Evolutionary conservation across 257 asterid species (phyloP), one percentile per base, ranked within the genome.

Genomic region (Jasminum sambac): DNA sequence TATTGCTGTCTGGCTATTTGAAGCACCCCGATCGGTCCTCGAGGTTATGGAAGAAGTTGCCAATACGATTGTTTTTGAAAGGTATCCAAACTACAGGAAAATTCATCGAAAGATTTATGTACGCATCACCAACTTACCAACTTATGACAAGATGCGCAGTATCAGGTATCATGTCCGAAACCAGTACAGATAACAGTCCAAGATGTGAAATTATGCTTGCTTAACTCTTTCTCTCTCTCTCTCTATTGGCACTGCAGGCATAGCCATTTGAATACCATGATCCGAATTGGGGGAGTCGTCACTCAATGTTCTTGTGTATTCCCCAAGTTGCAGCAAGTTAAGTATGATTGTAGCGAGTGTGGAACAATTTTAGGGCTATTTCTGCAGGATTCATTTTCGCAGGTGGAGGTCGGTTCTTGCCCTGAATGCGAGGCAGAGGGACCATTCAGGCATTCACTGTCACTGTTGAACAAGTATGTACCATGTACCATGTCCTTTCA

Each of bases 21-120:
- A 95, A 75, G 98, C 98, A n/a, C 99, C 99, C 9, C 96, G 88
- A 61, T 86, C 99, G 16, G 97, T 95, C 79, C 99, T 95, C 72
- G 99, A 95, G 83, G 96, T 91, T 52, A 95, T 91, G 99, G 99
- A 95, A 80, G 98, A 95, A 83, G 94, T 95, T 75, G 91, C 96
- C 61, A 95, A 89, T 67, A 95, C 88, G 84, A 82, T 95, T 78
- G 90, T 95, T 62, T 91, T 86, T 23, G 87, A 84, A 69, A 79
- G 88, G 83, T 96, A 91, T 83, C 91, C 89, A 16, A 91, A 95
- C 79, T 95, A 95, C 79, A 85, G 76, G 85, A 86, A 88, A 75
- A 95, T 95, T 67, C 98, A 91, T 77, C 96, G 88, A 78, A 95
- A 86, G 67, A 85, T 89, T 43, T 90, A 88, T 59, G 93, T 91